These are phyloP conservation scores for Phytophthora foliorum DNA, from an alignment of 352 stramenopile species.

Conservation along the genomic window DNA sequence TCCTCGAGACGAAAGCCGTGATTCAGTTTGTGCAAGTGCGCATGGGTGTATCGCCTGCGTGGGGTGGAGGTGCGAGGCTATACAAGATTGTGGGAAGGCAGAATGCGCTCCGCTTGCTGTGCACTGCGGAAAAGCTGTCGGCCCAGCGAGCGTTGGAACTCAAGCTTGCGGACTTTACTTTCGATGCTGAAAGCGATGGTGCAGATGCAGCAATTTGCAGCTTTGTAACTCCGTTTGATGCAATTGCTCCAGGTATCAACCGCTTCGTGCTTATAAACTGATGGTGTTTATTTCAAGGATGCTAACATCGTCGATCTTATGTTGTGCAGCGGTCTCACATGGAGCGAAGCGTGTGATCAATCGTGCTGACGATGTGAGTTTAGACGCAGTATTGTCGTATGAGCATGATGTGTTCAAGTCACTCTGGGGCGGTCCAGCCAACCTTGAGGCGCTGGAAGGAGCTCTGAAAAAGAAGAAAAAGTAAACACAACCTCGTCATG, in stretches of 20 bases:
- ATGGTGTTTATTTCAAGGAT: background rate
- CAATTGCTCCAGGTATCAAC: constrained; percentile 55
- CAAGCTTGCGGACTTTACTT: constrained; percentile 77
- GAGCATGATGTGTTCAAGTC: constrained; percentile 76
- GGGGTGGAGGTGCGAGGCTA: constrained; percentile 82
- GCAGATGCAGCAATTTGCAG: constrained; percentile 39
- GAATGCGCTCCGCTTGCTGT: constrained; percentile 77
- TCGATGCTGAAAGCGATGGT: constrained; percentile 42
- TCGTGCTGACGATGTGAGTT: constrained; percentile 71
- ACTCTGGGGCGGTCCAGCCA: constrained; percentile 81
- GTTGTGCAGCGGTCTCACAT: constrained; percentile 70
- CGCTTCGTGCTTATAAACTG: background rate
- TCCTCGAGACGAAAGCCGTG: constrained; percentile 65
- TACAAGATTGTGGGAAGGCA: constrained; percentile 84
- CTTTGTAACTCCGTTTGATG: constrained; percentile 71
- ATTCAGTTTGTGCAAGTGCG: constrained; percentile 89
- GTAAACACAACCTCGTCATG: background rate
- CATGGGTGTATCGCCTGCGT: constrained; percentile 88
- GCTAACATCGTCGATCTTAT: background rate
- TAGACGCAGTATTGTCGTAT: constrained; percentile 66
- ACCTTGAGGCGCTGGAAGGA: constrained; percentile 69
- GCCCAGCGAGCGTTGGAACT: constrained; percentile 57
- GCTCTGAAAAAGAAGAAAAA: constrained; percentile 51
- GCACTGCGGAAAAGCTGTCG: constrained; percentile 67
- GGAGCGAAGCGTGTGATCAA: constrained; percentile 80